Conservation (phyloP, 345 rosid genomes). For the Hibiscus syriacus region DNA sequence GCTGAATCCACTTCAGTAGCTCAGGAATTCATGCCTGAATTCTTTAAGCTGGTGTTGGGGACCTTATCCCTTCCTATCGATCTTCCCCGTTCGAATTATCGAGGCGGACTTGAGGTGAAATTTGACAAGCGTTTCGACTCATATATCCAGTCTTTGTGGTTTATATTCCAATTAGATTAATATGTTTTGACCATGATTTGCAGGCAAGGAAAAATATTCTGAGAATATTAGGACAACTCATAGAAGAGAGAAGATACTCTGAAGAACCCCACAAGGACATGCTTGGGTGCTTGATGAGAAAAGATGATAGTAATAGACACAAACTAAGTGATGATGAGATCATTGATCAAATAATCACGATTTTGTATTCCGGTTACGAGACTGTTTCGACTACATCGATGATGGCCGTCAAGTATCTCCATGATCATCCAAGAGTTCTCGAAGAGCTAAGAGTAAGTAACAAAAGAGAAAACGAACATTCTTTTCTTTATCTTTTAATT, state of each 20-base stretch:
- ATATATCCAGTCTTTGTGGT: neutral
- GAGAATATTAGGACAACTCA: constrained; percentile 42
- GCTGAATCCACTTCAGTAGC: constrained; percentile 30
- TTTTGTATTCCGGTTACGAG: constrained; percentile 75
- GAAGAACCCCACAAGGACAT: constrained; percentile 44
- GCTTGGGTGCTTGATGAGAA: constrained; percentile 60
- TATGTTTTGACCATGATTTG: neutral
- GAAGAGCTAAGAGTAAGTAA: constrained; percentile 58
- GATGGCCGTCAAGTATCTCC: constrained; percentile 94
- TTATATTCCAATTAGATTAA: neutral
- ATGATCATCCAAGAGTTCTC: constrained; percentile 68
- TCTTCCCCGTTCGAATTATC: constrained; percentile 58
- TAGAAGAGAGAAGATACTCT: constrained; percentile 49
- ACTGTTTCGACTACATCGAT: constrained; percentile 82
- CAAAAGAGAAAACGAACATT: neutral
- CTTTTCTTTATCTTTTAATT: neutral
- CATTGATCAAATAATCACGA: constrained; percentile 72
- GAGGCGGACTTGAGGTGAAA: constrained; percentile 53
- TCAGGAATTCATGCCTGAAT: constrained; percentile 48
- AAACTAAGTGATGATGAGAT: constrained; percentile 51
- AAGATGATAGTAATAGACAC: constrained; percentile 35
- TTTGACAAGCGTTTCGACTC: neutral
- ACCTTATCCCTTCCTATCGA: constrained; percentile 73
- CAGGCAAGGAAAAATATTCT: constrained; percentile 67
- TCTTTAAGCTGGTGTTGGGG: constrained; percentile 63